Conservation (phyloP, 371 early-diverging fungal species). For the Apophysomyces ossiformis region DNA sequence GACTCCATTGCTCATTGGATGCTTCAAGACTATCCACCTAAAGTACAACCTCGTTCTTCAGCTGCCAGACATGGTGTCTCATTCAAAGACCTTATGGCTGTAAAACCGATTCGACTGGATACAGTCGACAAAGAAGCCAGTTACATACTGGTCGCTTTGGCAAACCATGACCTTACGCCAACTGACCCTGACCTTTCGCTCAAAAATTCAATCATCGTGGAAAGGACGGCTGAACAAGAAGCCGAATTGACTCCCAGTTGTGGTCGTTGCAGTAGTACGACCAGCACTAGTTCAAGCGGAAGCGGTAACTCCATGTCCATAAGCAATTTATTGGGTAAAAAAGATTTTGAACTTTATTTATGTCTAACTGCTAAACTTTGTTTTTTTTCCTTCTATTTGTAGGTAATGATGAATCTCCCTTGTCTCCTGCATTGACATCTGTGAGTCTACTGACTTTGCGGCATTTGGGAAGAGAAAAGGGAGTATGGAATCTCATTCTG, state of each 20-base stretch:
- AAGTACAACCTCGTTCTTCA: slow-evolving; percentile 51
- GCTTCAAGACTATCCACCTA: slow-evolving; percentile 30
- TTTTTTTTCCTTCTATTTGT: slow-evolving; percentile 4
- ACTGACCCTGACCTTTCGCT: not conserved
- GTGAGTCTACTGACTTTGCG: slow-evolving; percentile 11
- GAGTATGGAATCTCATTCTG: slow-evolving; percentile 10
- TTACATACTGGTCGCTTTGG: slow-evolving; percentile 47
- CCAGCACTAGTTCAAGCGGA: slow-evolving; percentile 14
- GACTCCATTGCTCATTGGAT: slow-evolving; percentile 26
- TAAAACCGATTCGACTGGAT: slow-evolving; percentile 33
- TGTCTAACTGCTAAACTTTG: not conserved
- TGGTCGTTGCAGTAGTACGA: slow-evolving; percentile 17
- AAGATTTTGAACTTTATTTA: not conserved
- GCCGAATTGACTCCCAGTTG: slow-evolving; percentile 9
- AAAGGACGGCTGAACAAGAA: not conserved
- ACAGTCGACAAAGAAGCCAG: slow-evolving; percentile 50
- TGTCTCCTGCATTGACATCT: slow-evolving; percentile 14
- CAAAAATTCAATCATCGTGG: not conserved
- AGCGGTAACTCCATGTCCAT: slow-evolving; percentile 28
- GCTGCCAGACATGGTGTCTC: slow-evolving; percentile 41
- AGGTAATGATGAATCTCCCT: slow-evolving; percentile 10
- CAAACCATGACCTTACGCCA: slow-evolving; percentile 35
- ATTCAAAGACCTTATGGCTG: slow-evolving; percentile 24
- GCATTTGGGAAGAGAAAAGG: slow-evolving; percentile 1
- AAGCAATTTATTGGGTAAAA: slow-evolving; percentile 26